These are phyloP conservation scores for Leccinum subtestaceum DNA, from an alignment of 768 basidiomycete species.

Conservation along the genomic window DNA sequence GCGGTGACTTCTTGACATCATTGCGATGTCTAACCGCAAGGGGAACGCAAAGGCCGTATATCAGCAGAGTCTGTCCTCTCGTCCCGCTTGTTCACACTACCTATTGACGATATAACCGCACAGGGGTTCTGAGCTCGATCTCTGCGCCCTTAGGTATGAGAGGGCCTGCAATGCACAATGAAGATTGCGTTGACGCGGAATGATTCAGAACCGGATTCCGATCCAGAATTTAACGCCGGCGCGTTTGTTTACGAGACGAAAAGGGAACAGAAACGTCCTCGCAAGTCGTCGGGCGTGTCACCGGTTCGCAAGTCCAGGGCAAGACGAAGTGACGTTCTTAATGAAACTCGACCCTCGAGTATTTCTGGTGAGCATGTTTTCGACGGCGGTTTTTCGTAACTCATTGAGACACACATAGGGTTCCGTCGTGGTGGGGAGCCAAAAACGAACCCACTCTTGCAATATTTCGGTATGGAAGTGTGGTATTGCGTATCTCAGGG, in stretches of 20 bases:
- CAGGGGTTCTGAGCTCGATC: slow-evolving; percentile 30
- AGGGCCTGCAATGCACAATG: background rate
- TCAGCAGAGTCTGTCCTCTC: slow-evolving; percentile 17
- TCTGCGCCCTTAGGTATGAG: slow-evolving; percentile 36
- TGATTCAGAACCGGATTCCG: slow-evolving; percentile 30
- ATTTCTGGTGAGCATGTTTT: slow-evolving; percentile 11
- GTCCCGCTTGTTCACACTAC: background rate
- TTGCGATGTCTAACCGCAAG: slow-evolving; percentile 19
- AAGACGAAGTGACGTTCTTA: slow-evolving; percentile 12
- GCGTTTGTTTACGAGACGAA: slow-evolving; percentile 30
- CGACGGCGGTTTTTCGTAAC: background rate
- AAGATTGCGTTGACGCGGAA: background rate
- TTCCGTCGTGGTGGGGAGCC: slow-evolving; percentile 1
- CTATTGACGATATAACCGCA: background rate
- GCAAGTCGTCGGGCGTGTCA: slow-evolving; percentile 15
- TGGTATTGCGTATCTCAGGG: background rate
- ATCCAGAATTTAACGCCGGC: slow-evolving; percentile 34
- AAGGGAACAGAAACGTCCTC: slow-evolving; percentile 18
- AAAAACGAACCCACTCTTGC: slow-evolving; percentile 41
- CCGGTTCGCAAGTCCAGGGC: slow-evolving; percentile 16
- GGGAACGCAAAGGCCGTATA: slow-evolving; percentile 16
- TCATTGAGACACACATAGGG: background rate
- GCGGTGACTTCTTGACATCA: background rate
- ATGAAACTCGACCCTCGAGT: slow-evolving; percentile 3
- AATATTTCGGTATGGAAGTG: slow-evolving; percentile 45